phyloP scores from a whole-genome alignment of 306 rosid species.

The Ammopiptanthus mongolicus region DNA sequence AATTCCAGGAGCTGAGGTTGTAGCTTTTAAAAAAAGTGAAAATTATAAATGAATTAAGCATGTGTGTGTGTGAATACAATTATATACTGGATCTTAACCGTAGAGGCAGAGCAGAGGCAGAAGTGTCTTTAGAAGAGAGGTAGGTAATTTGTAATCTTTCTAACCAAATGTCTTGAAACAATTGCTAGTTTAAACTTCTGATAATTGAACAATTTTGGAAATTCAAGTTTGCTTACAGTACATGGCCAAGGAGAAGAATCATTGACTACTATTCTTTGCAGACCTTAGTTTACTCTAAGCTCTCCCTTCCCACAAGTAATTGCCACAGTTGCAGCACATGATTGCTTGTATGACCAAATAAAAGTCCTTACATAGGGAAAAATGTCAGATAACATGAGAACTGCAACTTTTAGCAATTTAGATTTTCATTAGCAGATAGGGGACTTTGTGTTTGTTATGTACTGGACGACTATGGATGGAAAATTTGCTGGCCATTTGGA shows the following conservation, averaged over 20 bases:
- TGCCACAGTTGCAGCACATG: not conserved
- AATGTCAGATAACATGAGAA: slow-evolving; percentile 31
- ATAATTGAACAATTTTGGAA: not conserved
- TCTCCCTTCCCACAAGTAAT: not conserved
- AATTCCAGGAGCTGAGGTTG: too few relatives aligned
- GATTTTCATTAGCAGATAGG: too few relatives aligned
- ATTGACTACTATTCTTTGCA: not conserved
- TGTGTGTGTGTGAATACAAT: not conserved
- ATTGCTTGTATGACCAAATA: slow-evolving; percentile 8
- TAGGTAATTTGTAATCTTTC: not conserved
- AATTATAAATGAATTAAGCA: not conserved
- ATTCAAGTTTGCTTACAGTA: not conserved
- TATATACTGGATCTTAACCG: not conserved
- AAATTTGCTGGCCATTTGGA: too few relatives aligned
- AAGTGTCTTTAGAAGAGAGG: not conserved
- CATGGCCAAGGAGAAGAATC: not conserved
- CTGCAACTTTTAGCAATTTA: too few relatives aligned
- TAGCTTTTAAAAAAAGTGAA: not conserved
- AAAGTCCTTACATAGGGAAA: slow-evolving; percentile 11
- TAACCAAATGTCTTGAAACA: not conserved
- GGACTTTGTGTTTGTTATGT: too few relatives aligned
- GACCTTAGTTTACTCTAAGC: not conserved
- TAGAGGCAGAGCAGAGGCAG: not conserved
- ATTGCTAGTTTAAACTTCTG: not conserved
- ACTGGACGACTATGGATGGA: too few relatives aligned